Conservation (phyloP, 768 basidiomycete species). For the Termitomyces sp. region DNA sequence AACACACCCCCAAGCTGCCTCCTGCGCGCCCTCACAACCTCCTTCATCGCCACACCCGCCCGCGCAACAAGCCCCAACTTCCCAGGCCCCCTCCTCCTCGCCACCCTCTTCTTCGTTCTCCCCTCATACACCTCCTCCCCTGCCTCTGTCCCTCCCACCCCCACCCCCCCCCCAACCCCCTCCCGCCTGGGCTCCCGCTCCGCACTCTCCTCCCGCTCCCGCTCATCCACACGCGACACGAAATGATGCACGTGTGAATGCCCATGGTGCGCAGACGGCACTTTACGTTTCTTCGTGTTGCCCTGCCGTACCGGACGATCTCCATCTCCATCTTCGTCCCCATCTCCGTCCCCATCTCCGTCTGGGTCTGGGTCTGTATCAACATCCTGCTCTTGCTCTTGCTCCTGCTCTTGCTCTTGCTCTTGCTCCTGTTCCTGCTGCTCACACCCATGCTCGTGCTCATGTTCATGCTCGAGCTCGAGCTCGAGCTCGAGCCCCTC, state of each 20-base stretch:
- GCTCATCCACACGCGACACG: neutral
- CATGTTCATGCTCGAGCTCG: too few relatives aligned
- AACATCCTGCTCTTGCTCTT: neutral
- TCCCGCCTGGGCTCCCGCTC: too few relatives aligned
- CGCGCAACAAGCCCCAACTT: neutral
- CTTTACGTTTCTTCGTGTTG: conserved; percentile 87
- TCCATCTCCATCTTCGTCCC: conserved; percentile 49
- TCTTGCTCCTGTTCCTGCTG: too few relatives aligned
- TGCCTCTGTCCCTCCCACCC: neutral
- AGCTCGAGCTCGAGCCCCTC: too few relatives aligned
- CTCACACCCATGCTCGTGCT: too few relatives aligned
- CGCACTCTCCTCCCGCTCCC: too few relatives aligned
- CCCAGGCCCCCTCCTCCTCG: neutral
- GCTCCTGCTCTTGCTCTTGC: neutral
- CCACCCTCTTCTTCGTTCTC: neutral
- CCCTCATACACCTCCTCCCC: too few relatives aligned
- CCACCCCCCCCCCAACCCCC: neutral
- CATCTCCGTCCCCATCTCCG: conserved; percentile 42
- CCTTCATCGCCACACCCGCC: conserved; percentile 1
- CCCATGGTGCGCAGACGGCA: conserved; percentile 49
- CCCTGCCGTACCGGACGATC: conserved; percentile 73
- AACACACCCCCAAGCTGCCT: neutral
- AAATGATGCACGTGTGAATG: neutral
- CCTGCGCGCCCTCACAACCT: neutral
- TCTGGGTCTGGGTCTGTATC: conserved; percentile 22